Conservation (phyloP, 1,139 yeast species). For the Taphrina wiesneri region DNA sequence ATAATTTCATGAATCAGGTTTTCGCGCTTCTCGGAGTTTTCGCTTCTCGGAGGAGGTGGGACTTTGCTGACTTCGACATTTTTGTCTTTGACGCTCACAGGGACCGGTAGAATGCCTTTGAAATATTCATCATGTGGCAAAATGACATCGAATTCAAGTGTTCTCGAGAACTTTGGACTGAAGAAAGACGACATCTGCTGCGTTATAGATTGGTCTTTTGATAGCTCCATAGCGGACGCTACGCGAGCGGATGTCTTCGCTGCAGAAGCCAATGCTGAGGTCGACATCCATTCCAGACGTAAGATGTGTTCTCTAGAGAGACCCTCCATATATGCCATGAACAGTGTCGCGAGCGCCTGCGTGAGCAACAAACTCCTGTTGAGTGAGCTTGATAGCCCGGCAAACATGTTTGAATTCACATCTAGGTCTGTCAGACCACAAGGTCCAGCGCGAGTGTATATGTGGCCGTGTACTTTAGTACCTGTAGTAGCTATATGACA, state of each 20-base stretch:
- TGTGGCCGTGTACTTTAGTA: neutral
- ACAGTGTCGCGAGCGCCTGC: neutral
- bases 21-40: slow-evolving; percentile 25
- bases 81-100: neutral
- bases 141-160: slow-evolving; percentile 10
- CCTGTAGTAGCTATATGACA: neutral
- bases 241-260: neutral
- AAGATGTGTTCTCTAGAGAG: neutral
- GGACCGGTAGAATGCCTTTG: neutral
- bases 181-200: slow-evolving; percentile 1
- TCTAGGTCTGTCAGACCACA: neutral
- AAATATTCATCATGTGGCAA: neutral
- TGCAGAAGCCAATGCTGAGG: neutral
- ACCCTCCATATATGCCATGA: neutral
- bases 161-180: neutral
- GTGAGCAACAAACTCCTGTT: neutral
- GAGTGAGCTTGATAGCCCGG: neutral
- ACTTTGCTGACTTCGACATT: neutral
- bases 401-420: neutral
- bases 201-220: neutral
- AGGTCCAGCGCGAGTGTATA: neutral
- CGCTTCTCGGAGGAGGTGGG: slow-evolving; percentile 6
- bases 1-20: slow-evolving; percentile 31
- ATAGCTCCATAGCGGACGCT: neutral
- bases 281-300: neutral